Conservation (phyloP, 2,329 filamentous ascomycete genomes). For the Clonostachys rhizophaga region DNA sequence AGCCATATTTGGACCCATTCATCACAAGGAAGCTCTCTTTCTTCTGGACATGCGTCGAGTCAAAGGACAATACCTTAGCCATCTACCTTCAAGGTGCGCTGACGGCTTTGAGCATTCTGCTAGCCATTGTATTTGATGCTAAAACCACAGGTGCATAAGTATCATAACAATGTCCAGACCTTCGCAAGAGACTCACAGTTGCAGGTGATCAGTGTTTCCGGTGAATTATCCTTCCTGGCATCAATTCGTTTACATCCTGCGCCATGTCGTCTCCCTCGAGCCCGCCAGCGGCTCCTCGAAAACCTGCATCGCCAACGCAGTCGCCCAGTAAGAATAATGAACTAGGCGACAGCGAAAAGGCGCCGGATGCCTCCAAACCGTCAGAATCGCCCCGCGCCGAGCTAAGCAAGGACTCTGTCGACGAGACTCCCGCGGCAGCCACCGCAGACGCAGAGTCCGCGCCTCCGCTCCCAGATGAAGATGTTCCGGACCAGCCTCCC, state of each 20-base stretch:
- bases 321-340: no score
- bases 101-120: no score
- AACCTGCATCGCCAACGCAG: no score
- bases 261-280: constrained; percentile 11
- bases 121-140: no score
- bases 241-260: neutral
- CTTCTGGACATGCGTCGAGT: no score
- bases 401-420: neutral
- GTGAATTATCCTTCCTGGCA: constrained; percentile 8
- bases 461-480: neutral
- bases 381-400: neutral
- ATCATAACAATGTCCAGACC: constrained; percentile 17
- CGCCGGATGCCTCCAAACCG: neutral
- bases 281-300: neutral
- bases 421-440: neutral
- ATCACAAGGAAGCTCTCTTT: no score
- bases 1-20: no score
- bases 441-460: neutral
- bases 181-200: constrained; percentile 29
- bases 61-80: no score
- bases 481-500: constrained; percentile 17
- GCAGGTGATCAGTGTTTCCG: constrained; percentile 21
- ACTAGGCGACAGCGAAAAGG: no score
- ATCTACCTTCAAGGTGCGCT: no score
- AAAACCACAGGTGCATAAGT: constrained; percentile 27